Evolutionary conservation across 2,329 filamentous ascomycete species (phyloP), one percentile per base, ranked within the genome.

Genomic region (Colletotrichum sp.): DNA sequence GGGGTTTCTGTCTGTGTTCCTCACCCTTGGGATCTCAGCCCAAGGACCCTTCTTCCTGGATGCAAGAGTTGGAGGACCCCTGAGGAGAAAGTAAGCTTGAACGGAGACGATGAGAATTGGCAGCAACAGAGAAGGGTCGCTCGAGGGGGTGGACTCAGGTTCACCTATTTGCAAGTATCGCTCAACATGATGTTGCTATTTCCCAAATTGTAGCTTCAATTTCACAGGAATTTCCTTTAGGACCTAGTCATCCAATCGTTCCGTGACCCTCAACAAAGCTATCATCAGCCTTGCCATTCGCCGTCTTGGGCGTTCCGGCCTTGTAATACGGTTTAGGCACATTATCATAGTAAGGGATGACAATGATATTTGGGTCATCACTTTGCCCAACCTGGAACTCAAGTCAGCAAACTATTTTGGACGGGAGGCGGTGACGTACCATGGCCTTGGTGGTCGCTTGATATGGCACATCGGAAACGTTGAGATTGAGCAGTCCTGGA

Each of bases 381-480:
- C 36, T 69, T 36, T 43, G n/a, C n/a, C 71, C 65, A 7, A 72
- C 64, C 65, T 72, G 14, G 43, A 13, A 52, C 10, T 52, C 16
- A 36, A 14, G n/a, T 18, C 30, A n/a, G 30, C 18, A 21, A 14
- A 9, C 7, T n/a, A 13, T 16, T 2, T 18, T 16, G 12, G 4
- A 32, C 9, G 24, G 14, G 4, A 16, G 24, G 12, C 4, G n/a
- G 28, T 28, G 12, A 48, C 55, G 24, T 26, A 69, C 71, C 71
- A 72, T 72, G 13, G 65, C 55, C 32, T 63, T 72, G 12, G 65
- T 69, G 8, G 52, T 69, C 16, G 13, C 57, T 5, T 72, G 71
- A 52, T 69, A 72, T 18, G 71, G 71, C 28, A 68, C n/a, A 39
- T 68, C 71, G 12, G 71, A 69, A 8, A 72, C 65, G 36, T 48